phyloP scores from a whole-genome alignment of 306 rosid genomes.

The Abrus precatorius region DNA sequence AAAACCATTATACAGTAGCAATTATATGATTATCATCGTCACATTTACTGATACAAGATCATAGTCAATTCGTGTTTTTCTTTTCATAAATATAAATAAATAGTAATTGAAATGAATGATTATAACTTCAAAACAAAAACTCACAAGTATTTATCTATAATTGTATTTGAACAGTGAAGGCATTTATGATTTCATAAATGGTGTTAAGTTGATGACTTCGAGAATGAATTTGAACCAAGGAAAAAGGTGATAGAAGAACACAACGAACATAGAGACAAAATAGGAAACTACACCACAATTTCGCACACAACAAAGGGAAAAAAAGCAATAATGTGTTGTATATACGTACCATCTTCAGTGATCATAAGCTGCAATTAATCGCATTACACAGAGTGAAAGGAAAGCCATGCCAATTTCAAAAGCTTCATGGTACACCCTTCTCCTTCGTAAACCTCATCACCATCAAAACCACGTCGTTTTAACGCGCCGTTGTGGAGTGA shows the following conservation, averaged over 20 bases:
- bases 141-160: background rate
- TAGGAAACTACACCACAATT: slow-evolving; percentile 60
- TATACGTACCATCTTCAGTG: slow-evolving; percentile 1
- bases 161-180: background rate
- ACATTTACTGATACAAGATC: background rate
- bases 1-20: too few relatives aligned
- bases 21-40: too few relatives aligned
- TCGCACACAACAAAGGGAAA: slow-evolving; percentile 52
- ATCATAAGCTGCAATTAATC: background rate
- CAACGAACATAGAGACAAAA: slow-evolving; percentile 18
- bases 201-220: background rate
- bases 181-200: too few relatives aligned
- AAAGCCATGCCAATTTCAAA: slow-evolving; percentile 46
- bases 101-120: background rate
- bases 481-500: slow-evolving; percentile 45
- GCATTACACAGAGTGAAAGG: background rate
- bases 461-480: slow-evolving; percentile 52
- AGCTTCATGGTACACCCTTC: slow-evolving; percentile 41
- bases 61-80: background rate
- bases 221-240: background rate
- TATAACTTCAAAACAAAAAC: background rate
- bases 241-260: slow-evolving; percentile 21
- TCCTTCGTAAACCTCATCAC: slow-evolving; percentile 31
- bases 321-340: background rate
- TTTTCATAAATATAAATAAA: background rate